phyloP scores from a whole-genome alignment of 805 yeast genomes.

The Isabelozyma pseudorhagii region DNA sequence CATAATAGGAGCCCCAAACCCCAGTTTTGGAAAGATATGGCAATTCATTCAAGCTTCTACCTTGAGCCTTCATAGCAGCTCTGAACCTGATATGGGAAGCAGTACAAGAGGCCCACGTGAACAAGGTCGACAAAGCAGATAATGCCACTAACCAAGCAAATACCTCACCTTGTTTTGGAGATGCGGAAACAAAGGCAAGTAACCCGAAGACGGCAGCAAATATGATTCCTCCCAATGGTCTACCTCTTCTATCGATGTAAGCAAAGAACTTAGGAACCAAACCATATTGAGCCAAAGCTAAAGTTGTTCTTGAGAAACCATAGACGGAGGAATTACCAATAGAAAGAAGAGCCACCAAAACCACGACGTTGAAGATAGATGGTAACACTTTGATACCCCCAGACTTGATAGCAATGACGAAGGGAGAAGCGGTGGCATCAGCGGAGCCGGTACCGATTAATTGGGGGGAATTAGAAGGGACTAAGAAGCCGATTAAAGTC shows the following conservation, averaged over 20 bases:
- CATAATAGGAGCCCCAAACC: constrained; percentile 25
- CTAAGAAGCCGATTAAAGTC: constrained; percentile 38
- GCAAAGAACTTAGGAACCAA: constrained; percentile 33
- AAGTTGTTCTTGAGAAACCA: constrained; percentile 40
- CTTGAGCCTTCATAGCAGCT: constrained; percentile 29
- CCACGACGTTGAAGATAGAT: constrained; percentile 41
- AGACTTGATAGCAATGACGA: constrained; percentile 39
- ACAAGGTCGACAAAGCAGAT: constrained; percentile 33
- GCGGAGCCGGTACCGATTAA: constrained; percentile 20
- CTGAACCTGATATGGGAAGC: constrained; percentile 33
- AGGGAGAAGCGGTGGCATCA: constrained; percentile 37
- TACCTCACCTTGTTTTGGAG: constrained; percentile 32
- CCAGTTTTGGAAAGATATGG: constrained; percentile 56
- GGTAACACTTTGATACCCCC: constrained; percentile 42
- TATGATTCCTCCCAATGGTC: constrained; percentile 37
- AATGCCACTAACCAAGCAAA: constrained; percentile 35
- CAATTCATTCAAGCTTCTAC: constrained; percentile 43
- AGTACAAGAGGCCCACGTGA: constrained; percentile 33
- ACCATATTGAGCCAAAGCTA: constrained; percentile 39
- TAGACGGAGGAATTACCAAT: constrained; percentile 44
- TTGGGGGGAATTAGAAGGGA: constrained; percentile 25
- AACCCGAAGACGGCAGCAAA: constrained; percentile 33
- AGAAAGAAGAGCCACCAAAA: constrained; percentile 37
- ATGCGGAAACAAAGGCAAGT: constrained; percentile 39
- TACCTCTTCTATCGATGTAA: constrained; percentile 37